Evolutionary conservation across 2,329 filamentous ascomycete species (phyloP), one percentile per base, ranked within the genome.

Genomic region (Sporothrix brasiliensis): DNA sequence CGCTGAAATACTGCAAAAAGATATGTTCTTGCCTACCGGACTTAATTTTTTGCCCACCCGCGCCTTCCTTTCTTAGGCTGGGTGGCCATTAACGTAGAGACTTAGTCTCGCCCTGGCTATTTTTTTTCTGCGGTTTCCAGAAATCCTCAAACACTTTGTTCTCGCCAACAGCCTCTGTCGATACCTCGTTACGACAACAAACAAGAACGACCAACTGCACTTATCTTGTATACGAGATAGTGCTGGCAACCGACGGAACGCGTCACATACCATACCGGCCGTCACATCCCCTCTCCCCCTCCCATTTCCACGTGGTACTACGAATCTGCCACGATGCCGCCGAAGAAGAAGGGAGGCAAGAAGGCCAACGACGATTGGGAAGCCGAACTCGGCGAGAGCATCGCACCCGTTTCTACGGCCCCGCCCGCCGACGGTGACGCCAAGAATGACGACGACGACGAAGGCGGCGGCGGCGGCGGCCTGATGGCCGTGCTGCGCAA

Each of bases 331-430:
- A 85, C 81, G 73, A 98, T 97, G 94, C 84, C 94, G 78, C 94
- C 94, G 73, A 97, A 74, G 69, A 75, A 97, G 85, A 96, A 95
- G 87, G 97, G 97, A 88, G 84, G 83, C 76, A 91, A 90, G 79
- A 91, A 90, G 82, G 96, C 94, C 78, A 88, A 92, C 79, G 92
- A 97, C 78, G 93, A 97, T 85, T 97, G 94, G 94, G 95, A 98
- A 81, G 89, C 92, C 70, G 93, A 97, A 74, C 85, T 97, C 69
- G 94, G 93, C 77, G 94, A 97, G 83, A 84, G 85, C 72, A 86
- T 89, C 77, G 87, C 88, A 74, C 89, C 91, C 9, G 83, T 86
- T 69, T 84, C 85, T 67, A 82, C 87, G 72, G 82, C 87, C 72
- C 82, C 82, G 49, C 81, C 82, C 67, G 75, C 81, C 74, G 72